Base-by-base conservation (phyloP, 2,329 filamentous ascomycete species). In the Colletotrichum viniferum region DNA sequence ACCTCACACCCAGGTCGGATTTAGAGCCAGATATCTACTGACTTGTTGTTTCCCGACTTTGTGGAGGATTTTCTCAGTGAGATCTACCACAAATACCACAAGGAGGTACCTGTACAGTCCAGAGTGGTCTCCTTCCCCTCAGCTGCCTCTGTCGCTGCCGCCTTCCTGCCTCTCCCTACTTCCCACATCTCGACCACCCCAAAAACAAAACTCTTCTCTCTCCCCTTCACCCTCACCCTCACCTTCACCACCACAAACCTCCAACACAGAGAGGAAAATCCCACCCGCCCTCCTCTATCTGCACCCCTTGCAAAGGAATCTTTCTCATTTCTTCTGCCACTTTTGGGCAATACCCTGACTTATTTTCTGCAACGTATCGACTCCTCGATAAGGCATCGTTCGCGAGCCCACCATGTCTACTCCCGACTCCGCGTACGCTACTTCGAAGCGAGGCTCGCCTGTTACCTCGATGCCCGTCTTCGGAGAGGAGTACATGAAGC, bases 401-500 rank as follows among this genome's bases (percentile, higher is more conserved):
- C 63, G 38, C 43, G 32, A 56, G 26, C 56, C 58, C 64, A 34
- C 34, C 36, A 77, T 77, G 75, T 75, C 76, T 69, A 48, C 76
- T 24, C 55, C 76, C 63, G 63, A 75, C 61, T 64, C 61, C 7
- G 28, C 76, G 13, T 71, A 43, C 43, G 28, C 10, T 32, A 71
- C 64, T 14, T 70, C 73, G 55, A 69, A 73, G 36, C 69, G 26
- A 71, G 67, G 58, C 56, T 69, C 76, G 21, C 63, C 79, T 30
- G 56, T 76, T 16, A 69, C 76, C 48, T 65, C 71, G 52, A 71
- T 72, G 36, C 52, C 71, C 72, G 63, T 72, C 34, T 79, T 69
- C 26, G 38, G 80, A 38, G 79, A 80, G 36, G 81, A 81, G 14
- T 76, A 70, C 60, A 34, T 67, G 34, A 78, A 77, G 56, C 26